Evolutionary conservation across 352 stramenopile species (phyloP), one percentile per base, ranked within the genome.

Genomic region (Phytopythium ostracodes): DNA sequence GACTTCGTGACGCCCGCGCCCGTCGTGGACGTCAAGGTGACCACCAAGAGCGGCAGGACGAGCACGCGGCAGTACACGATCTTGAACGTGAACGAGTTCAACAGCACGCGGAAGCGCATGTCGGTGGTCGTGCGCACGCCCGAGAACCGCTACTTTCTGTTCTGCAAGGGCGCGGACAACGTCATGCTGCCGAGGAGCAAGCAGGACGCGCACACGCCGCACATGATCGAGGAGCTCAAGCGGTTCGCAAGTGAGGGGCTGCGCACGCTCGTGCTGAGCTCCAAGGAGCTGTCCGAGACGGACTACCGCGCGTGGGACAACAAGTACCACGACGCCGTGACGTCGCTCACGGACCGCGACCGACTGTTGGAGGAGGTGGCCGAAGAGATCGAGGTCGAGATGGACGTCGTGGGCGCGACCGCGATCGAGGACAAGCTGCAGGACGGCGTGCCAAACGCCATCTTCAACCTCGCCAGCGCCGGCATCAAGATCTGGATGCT

Each of bases 21-120:
- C 0, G 66, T 88, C 12, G 64, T 82, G 7, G 69, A 88, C 17
- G 70, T 89, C 11, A 59, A 73, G 17, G 67, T 89, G 25, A 88
- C 73, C 5, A 79, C 64, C 17, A 91, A 84, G 54, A 75, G 64
- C 18, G 70, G 68, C 8, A 36, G 24, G 8, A 65, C 67, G 11
- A 36, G 24, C 10, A 56, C 74, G 5, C 65, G 75, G 4, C 72
- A 66, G 54, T 93, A 89, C 64, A 81, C 70, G 29, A 75, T 94
- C 18, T 63, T 94, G 59, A 88, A 92, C 38, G 84, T 94, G 46
- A 89, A 89, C 64, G 84, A 94, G 56, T 94, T 94, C 67, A 91
- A 88, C 57, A 98, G 89, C 62, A 92, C 96, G 33, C 84, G 98
- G 31, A 99, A 99, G 77, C 77, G 98, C 60, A 99, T 99, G 97